Percentiles rank a stretch among this genome's conserved stretches.
phyloP scores from a whole-genome alignment of 306 rosid genomes.

The Castanopsis chinensis region DNA sequence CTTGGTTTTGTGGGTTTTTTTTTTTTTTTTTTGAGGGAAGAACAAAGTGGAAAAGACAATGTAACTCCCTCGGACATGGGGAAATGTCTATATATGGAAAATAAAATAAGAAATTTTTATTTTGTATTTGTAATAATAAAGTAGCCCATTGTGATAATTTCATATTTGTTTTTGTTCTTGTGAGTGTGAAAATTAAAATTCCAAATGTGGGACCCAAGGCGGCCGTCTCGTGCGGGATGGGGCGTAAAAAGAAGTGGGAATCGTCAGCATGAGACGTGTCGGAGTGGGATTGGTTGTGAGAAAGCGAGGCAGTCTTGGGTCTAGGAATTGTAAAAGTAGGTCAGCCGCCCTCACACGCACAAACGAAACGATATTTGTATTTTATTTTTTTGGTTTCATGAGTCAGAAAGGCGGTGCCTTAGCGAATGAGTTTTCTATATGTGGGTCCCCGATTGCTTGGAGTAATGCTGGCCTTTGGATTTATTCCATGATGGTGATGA shows the following conservation, averaged over 20 bases:
- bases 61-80: conserved; percentile 45
- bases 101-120: conserved; percentile 38
- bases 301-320: conserved; percentile 44
- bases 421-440: conserved; percentile 18
- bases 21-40: conserved; percentile 4
- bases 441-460: conserved; percentile 9
- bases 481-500: conserved; percentile 3
- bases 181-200: background rate
- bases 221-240: conserved; percentile 40
- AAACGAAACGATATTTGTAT: background rate
- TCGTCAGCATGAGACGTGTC: conserved; percentile 42
- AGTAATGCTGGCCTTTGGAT: background rate
- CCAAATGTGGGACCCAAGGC: conserved; percentile 27
- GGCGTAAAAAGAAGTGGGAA: background rate
- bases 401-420: conserved; percentile 37
- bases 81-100: conserved; percentile 45
- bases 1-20: conserved; percentile 5
- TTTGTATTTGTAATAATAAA: conserved; percentile 5
- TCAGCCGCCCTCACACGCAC: conserved; percentile 67
- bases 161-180: background rate
- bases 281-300: background rate
- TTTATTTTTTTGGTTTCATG: background rate
- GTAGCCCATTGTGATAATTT: background rate
- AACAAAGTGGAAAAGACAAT: conserved; percentile 26
- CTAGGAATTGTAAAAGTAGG: conserved; percentile 48